A percentile compares a stretch with the other conserved stretches of the same genome.
Evolutionary conservation across 768 basidiomycete species (phyloP).

Genomic region (Termitomyces sp.): DNA sequence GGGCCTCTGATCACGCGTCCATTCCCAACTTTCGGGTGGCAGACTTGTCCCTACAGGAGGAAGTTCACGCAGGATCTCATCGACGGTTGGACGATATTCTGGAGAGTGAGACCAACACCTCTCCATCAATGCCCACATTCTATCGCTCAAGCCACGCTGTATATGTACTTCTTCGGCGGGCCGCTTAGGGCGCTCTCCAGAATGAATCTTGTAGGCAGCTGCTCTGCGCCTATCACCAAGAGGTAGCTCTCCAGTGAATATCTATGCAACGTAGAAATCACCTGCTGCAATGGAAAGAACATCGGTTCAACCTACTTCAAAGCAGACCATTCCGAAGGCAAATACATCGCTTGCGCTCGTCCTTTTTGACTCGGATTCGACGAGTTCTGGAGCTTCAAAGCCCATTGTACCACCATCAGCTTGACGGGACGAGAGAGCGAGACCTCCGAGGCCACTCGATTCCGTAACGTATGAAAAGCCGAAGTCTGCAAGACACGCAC

Average conservation of each 20-base stretch:
- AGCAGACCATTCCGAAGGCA: constrained; percentile 7
- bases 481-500: constrained; percentile 46
- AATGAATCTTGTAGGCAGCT: neutral
- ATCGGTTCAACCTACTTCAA: neutral
- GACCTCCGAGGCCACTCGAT: constrained; percentile 11
- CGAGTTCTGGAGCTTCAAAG: constrained; percentile 33
- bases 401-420: constrained; percentile 23
- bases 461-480: constrained; percentile 32
- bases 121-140: constrained; percentile 2
- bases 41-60: neutral
- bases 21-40: neutral
- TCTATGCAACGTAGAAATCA: neutral
- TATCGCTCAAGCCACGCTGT: constrained; percentile 1
- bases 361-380: constrained; percentile 11
- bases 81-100: neutral
- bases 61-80: neutral
- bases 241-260: neutral
- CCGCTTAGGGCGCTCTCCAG: neutral
- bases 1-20: neutral
- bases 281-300: neutral
- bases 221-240: neutral
- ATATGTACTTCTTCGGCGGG: neutral
- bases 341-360: constrained; percentile 1
- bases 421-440: constrained; percentile 11
- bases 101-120: constrained; percentile 1